Percentiles rank a stretch among this genome's conserved stretches.
These are phyloP conservation scores for Pseudozyma tsukubaensis DNA, from an alignment of 1,284 basidiomycete genomes.

Conservation along the genomic window DNA sequence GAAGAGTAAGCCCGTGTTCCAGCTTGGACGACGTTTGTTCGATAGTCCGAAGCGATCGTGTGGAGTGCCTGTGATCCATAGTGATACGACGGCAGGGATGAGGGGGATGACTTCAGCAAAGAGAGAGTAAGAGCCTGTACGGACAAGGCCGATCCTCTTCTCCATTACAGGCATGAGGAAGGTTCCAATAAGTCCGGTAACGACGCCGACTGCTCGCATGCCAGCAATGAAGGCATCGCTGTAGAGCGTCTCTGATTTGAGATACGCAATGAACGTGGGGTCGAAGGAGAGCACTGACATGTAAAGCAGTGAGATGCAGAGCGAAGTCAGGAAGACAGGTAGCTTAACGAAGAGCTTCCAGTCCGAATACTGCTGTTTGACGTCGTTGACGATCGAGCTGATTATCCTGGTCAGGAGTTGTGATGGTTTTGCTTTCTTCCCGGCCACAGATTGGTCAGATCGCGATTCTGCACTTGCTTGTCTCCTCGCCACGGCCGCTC, in stretches of 20 bases:
- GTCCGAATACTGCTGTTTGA: conserved; percentile 61
- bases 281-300: conserved; percentile 71
- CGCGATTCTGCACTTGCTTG: conserved; percentile 1
- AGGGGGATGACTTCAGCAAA: conserved; percentile 51
- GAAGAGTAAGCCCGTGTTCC: conserved; percentile 54
- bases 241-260: conserved; percentile 61
- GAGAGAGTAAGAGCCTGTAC: conserved; percentile 70
- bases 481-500: conserved; percentile 14
- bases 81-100: conserved; percentile 37
- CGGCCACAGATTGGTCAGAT: neutral
- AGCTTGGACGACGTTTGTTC: conserved; percentile 38
- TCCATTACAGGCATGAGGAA: conserved; percentile 71
- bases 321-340: conserved; percentile 70
- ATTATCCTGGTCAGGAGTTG: neutral
- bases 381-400: conserved; percentile 10
- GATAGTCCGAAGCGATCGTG: conserved; percentile 31
- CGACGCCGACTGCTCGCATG: conserved; percentile 72
- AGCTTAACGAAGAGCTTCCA: conserved; percentile 72
- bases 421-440: neutral
- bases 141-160: conserved; percentile 71
- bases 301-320: conserved; percentile 73
- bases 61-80: conserved; percentile 48
- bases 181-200: conserved; percentile 72
- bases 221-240: conserved; percentile 73
- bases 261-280: conserved; percentile 59